A percentile compares a stretch with the other conserved stretches of the same genome.
phyloP scores from a whole-genome alignment of 2,329 filamentous ascomycete species.

The Xylaria digitata region DNA sequence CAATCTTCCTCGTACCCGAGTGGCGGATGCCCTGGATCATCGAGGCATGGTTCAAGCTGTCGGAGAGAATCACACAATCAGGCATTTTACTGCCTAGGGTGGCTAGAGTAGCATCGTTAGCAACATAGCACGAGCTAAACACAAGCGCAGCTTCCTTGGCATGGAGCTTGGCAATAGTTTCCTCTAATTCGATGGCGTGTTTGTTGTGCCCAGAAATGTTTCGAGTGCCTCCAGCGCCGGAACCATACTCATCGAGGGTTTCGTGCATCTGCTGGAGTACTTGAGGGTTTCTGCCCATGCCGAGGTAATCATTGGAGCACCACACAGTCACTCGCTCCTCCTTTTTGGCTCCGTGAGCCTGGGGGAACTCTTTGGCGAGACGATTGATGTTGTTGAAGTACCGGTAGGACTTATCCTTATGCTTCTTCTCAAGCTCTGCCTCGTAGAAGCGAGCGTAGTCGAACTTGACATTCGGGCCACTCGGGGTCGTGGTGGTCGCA shows the following conservation, averaged over 20 bases:
- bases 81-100: slow-evolving; percentile 97
- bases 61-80: slow-evolving; percentile 96
- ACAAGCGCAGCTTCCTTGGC: slow-evolving; percentile 92
- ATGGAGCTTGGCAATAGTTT: slow-evolving; percentile 85
- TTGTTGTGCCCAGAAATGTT: slow-evolving; percentile 99
- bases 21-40: slow-evolving; percentile 99
- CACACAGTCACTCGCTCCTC: slow-evolving; percentile 94
- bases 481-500: slow-evolving; percentile 43
- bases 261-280: slow-evolving; percentile 94
- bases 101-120: slow-evolving; percentile 95
- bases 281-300: slow-evolving; percentile 91
- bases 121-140: slow-evolving; percentile 98
- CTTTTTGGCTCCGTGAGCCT: slow-evolving; percentile 86
- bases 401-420: slow-evolving; percentile 99
- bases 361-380: slow-evolving; percentile 93
- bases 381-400: slow-evolving; percentile 99
- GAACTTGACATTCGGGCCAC: slow-evolving; percentile 69
- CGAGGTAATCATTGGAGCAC: slow-evolving; percentile 99
- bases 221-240: slow-evolving; percentile 92
- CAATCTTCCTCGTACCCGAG: slow-evolving; percentile 95
- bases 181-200: slow-evolving; percentile 88
- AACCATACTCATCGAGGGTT: slow-evolving; percentile 92
- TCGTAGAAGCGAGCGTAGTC: slow-evolving; percentile 93
- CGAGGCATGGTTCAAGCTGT: slow-evolving; percentile 96
- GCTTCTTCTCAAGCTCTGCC: slow-evolving; percentile 94